A percentile compares a stretch with the other conserved stretches of the same genome.
Conservation (phyloP, 768 basidiomycete genomes). For the Boletellus emodensis region DNA sequence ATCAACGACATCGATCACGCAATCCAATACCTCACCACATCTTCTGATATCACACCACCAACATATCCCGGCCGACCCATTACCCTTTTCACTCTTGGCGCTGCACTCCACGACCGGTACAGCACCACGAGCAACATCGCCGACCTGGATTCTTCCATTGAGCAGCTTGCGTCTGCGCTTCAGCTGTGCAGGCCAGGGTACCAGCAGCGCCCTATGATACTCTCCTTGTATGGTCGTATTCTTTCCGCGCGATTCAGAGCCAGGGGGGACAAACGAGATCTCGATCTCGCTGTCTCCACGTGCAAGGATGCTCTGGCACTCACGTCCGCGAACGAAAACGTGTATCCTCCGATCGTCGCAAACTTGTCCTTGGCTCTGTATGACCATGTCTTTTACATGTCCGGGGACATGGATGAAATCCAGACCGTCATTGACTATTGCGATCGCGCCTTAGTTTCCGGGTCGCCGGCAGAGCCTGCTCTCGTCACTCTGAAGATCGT, state of each 20-base stretch:
- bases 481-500: slow-evolving; percentile 3
- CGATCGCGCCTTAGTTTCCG: slow-evolving; percentile 12
- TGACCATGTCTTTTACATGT: slow-evolving; percentile 5
- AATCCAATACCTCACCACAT: slow-evolving; percentile 18
- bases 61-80: slow-evolving; percentile 3
- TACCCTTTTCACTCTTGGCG: slow-evolving; percentile 15
- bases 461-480: not conserved
- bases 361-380: slow-evolving; percentile 6
- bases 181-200: slow-evolving; percentile 6
- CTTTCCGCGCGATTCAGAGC: slow-evolving; percentile 14
- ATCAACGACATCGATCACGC: slow-evolving; percentile 21
- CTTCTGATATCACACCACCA: slow-evolving; percentile 12
- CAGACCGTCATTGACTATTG: slow-evolving; percentile 19
- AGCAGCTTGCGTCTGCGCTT: slow-evolving; percentile 12
- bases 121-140: slow-evolving; percentile 1
- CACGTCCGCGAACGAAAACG: not conserved
- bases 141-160: slow-evolving; percentile 18
- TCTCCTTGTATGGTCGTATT: slow-evolving; percentile 9
- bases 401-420: slow-evolving; percentile 13
- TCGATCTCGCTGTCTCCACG: slow-evolving; percentile 10
- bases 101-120: slow-evolving; percentile 7
- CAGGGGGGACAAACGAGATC: slow-evolving; percentile 14
- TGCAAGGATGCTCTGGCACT: slow-evolving; percentile 17
- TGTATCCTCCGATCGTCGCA: slow-evolving; percentile 1
- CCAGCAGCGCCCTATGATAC: slow-evolving; percentile 2